Percentiles rank a stretch among this genome's conserved stretches.
These are phyloP conservation scores for Talaromyces ruber DNA, from an alignment of 495 filamentous ascomycete genomes.

Conservation along the genomic window DNA sequence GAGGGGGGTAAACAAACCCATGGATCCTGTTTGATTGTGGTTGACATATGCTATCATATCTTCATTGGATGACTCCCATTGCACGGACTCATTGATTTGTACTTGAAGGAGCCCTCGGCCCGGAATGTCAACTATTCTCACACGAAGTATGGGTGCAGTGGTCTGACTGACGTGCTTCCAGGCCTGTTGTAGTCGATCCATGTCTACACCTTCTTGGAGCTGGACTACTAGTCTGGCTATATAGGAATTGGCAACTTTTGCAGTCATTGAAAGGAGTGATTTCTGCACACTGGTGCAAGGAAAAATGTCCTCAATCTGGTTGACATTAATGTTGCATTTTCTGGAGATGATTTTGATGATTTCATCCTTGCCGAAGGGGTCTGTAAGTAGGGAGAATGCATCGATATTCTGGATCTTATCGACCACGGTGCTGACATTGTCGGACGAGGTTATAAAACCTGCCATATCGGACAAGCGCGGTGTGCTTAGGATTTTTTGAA, in stretches of 20 bases:
- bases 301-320: not conserved
- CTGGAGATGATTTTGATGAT: not conserved
- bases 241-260: slow-evolving; percentile 14
- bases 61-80: not conserved
- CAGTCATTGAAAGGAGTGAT: slow-evolving; percentile 32
- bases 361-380: not conserved
- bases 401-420: not conserved
- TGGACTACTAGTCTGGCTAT: slow-evolving; percentile 17
- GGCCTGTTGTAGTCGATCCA: slow-evolving; percentile 21
- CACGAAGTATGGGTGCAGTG: slow-evolving; percentile 24
- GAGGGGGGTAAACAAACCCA: not conserved
- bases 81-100: not conserved
- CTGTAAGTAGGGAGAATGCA: not conserved
- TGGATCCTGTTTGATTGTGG: not conserved
- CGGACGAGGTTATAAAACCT: not conserved
- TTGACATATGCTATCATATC: not conserved
- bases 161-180: slow-evolving; percentile 23
- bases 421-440: not conserved
- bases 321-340: not conserved
- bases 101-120: not conserved
- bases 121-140: slow-evolving; percentile 21
- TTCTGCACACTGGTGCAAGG: slow-evolving; percentile 51
- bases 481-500: slow-evolving; percentile 26
- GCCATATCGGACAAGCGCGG: slow-evolving; percentile 28
- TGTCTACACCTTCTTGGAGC: slow-evolving; percentile 15